Percentiles rank a stretch among this genome's conserved stretches.
Evolutionary conservation across 768 basidiomycete species (phyloP).

Genomic region (Termitomyces sp.): DNA sequence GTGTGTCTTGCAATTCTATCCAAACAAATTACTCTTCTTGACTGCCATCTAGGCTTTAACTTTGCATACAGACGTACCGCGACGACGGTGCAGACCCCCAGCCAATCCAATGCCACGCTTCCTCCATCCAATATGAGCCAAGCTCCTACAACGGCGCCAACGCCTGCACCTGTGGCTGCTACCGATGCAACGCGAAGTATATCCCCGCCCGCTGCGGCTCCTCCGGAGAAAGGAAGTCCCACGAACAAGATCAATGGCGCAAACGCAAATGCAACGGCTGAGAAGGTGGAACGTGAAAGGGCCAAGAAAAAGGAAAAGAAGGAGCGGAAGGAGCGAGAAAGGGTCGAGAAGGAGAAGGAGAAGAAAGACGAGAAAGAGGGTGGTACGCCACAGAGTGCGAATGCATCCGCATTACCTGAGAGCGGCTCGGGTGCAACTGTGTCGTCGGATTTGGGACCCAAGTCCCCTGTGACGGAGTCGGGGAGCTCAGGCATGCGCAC

Average conservation of each 20-base stretch:
- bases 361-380: constrained; percentile 30
- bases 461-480: constrained; percentile 50
- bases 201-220: constrained; percentile 27
- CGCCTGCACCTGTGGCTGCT: constrained; percentile 19
- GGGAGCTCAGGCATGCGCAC: constrained; percentile 61
- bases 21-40: not conserved
- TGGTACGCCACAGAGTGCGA: constrained; percentile 21
- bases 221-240: constrained; percentile 30
- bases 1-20: constrained; percentile 33
- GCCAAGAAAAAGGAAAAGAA: constrained; percentile 59
- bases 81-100: constrained; percentile 54
- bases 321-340: constrained; percentile 55
- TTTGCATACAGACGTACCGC: constrained; percentile 86
- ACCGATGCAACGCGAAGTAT: constrained; percentile 6
- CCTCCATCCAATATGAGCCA: constrained; percentile 27
- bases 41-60: constrained; percentile 70
- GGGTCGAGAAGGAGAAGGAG: constrained; percentile 37
- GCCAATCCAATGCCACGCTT: constrained; percentile 47
- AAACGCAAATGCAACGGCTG: constrained; percentile 18
- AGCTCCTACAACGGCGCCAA: constrained; percentile 23
- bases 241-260: constrained; percentile 38
- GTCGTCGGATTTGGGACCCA: constrained; percentile 35
- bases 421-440: constrained; percentile 20
- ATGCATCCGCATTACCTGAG: constrained; percentile 25
- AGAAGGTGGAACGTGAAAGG: constrained; percentile 53